Evolutionary conservation across 2,329 filamentous ascomycete genomes (phyloP).

Genomic region (Microthyrium microscopicum): DNA sequence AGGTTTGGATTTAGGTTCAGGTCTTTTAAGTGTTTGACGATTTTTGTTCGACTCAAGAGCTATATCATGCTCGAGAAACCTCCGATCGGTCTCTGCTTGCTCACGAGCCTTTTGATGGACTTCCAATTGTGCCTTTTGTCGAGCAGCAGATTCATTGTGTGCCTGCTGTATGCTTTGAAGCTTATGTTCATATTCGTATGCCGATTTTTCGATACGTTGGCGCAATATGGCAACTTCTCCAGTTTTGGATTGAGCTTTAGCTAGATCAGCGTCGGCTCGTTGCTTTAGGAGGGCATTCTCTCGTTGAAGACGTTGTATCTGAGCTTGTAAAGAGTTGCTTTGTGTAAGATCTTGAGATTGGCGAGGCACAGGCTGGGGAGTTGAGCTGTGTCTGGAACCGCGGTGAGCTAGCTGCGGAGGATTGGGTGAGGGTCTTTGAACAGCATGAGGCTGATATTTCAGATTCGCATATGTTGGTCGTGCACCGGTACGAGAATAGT

Average conservation of each 20-base stretch:
- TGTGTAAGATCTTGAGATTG: neutral
- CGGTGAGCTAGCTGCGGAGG: neutral
- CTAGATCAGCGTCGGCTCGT: slow-evolving; percentile 25
- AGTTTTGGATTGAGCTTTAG: slow-evolving; percentile 42
- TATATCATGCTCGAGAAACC: slow-evolving; percentile 58
- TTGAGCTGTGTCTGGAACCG: neutral
- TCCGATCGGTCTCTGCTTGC: slow-evolving; percentile 49
- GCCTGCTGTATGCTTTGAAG: slow-evolving; percentile 44
- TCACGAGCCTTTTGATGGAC: slow-evolving; percentile 47
- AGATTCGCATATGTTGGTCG: slow-evolving; percentile 7
- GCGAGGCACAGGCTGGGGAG: neutral
- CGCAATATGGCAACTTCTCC: slow-evolving; percentile 65
- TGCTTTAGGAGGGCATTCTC: too few species aligned
- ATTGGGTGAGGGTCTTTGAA: too few species aligned
- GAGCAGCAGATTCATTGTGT: slow-evolving; percentile 46
- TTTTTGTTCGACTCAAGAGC: slow-evolving; percentile 34
- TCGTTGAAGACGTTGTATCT: slow-evolving; percentile 1
- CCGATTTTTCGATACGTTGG: slow-evolving; percentile 45
- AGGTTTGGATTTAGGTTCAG: slow-evolving; percentile 14
- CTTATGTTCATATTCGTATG: slow-evolving; percentile 45
- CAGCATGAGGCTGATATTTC: neutral
- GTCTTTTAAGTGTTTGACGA: slow-evolving; percentile 21
- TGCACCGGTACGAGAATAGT: neutral
- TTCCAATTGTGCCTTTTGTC: slow-evolving; percentile 47
- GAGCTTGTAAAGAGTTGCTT: too few species aligned